Conservation (phyloP, 2,329 filamentous ascomycete species). For the Diaporthe humulicola region DNA sequence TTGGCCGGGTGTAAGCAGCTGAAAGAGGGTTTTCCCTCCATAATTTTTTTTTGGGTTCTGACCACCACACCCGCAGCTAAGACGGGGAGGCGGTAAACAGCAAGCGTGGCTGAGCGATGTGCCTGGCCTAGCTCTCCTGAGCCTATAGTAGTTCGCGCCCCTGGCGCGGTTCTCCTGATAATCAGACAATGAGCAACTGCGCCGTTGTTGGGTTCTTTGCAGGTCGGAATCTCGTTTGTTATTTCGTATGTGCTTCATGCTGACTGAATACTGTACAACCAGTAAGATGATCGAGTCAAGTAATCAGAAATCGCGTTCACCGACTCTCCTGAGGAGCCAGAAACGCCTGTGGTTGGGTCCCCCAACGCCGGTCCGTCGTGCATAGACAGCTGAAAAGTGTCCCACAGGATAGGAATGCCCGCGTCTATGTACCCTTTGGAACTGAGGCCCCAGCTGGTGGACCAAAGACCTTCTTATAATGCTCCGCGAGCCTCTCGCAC, state of each 20-base stretch:
- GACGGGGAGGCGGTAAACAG: slow-evolving; percentile 11
- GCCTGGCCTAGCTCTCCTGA: background rate
- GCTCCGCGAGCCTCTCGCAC: slow-evolving; percentile 53
- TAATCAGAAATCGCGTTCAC: background rate
- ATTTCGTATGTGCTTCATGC: slow-evolving; percentile 15
- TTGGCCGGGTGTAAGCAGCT: slow-evolving; percentile 7
- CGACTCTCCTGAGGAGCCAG: slow-evolving; percentile 7
- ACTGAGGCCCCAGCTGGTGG: background rate
- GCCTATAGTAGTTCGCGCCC: background rate
- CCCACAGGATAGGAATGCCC: background rate
- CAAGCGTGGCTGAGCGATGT: slow-evolving; percentile 2
- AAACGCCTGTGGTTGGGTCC: background rate
- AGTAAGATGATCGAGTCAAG: slow-evolving; percentile 20
- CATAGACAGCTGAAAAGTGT: background rate
- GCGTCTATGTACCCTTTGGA: background rate
- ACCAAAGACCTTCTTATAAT: slow-evolving; percentile 57
- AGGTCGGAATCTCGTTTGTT: slow-evolving; percentile 25
- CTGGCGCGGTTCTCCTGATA: background rate
- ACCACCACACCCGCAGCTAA: slow-evolving; percentile 7
- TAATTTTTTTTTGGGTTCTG: slow-evolving; percentile 12
- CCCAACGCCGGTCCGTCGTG: background rate
- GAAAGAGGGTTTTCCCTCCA: background rate
- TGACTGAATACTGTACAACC: slow-evolving; percentile 1
- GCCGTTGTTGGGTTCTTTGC: background rate
- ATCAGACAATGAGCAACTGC: background rate